These are phyloP conservation scores for Lanmaoa rubissima DNA, from an alignment of 768 basidiomycete species.

Conservation along the genomic window DNA sequence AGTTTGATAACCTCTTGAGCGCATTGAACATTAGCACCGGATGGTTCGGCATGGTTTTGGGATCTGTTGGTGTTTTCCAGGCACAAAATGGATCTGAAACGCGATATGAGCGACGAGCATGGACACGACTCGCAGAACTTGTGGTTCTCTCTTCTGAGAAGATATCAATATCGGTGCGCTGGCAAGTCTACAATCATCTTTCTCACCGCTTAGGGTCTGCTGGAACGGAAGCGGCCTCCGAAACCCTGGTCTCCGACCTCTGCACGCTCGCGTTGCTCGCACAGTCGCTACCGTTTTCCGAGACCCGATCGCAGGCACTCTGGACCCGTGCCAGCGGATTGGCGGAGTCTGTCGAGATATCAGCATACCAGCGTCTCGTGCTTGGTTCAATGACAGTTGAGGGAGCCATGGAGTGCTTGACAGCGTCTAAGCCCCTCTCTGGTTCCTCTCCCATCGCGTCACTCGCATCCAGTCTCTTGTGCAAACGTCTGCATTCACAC, in stretches of 20 bases:
- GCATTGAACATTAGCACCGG: constrained; percentile 42
- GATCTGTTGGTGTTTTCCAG: constrained; percentile 13
- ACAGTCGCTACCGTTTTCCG: constrained; percentile 37
- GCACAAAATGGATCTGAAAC: background rate
- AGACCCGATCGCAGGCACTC: constrained; percentile 42
- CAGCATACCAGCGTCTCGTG: constrained; percentile 55
- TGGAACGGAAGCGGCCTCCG: constrained; percentile 18
- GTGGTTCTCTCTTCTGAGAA: constrained; percentile 34
- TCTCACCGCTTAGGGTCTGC: constrained; percentile 24
- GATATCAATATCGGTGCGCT: constrained; percentile 36
- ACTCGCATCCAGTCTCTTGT: constrained; percentile 51
- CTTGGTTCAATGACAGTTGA: constrained; percentile 50
- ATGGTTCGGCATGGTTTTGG: constrained; percentile 35
- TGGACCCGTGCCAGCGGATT: constrained; percentile 39
- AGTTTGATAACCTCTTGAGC: constrained; percentile 37
- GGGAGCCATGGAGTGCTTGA: constrained; percentile 47
- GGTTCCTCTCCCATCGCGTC: constrained; percentile 42
- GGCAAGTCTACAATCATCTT: constrained; percentile 56
- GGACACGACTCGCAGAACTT: constrained; percentile 52
- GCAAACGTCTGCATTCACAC: constrained; percentile 51
- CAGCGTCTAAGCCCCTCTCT: constrained; percentile 9
- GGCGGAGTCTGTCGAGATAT: constrained; percentile 28
- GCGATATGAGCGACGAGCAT: constrained; percentile 46
- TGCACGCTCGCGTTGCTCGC: constrained; percentile 58
- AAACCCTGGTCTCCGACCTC: constrained; percentile 45